Evolutionary conservation across 192 early-diverging fungal species (phyloP), one percentile per base, ranked within the genome.

Genomic region (Obelidium mucronatum): DNA sequence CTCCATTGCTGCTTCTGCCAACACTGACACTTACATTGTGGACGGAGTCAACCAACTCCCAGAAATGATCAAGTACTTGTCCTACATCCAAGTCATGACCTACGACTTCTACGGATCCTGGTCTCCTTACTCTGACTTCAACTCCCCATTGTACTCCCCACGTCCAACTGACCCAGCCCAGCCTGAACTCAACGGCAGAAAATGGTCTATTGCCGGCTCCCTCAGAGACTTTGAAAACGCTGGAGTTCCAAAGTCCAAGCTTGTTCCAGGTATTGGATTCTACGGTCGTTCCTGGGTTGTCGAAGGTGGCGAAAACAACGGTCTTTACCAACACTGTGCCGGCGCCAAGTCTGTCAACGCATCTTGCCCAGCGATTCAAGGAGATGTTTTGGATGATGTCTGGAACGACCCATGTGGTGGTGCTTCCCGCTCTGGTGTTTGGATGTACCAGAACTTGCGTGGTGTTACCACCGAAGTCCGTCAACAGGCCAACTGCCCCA

Each of bases 11-110:
- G 86, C 83, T 3, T 83, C 88, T 44, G 83, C 89, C 67, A 81
- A 86, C 6, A 56, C 70, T 6, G 86, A 89, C 0, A 78, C 82
- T 11, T 66, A 91, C 55, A 35, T 74, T 5, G 85, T 92, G 2
- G 42, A 44, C 39, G 73, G 65, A 36, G 11, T 66, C 54, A 30
- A 64, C 31, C n/a, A 64, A 35, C 85, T 92, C 2, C 86, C 86
- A 33, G 89, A 62, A 6, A 92, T 88, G 78, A 86, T 83, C 19
- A 76, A 33, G 19, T 76, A 83, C 26, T 81, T 93, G 22, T 85
- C 90, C 78, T 85, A 84, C 28, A 82, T 93, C 72, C 91, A 91
- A n/a, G n/a, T n/a, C n/a, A n/a, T n/a, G n/a, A n/a, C n/a, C n/a
- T n/a, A n/a, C n/a, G n/a, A n/a, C n/a, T n/a, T n/a, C n/a, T n/a